Evolutionary conservation across 225 moss, liverwort and hornwort species (phyloP).

Genomic region (Sphagnum tenellum): DNA sequence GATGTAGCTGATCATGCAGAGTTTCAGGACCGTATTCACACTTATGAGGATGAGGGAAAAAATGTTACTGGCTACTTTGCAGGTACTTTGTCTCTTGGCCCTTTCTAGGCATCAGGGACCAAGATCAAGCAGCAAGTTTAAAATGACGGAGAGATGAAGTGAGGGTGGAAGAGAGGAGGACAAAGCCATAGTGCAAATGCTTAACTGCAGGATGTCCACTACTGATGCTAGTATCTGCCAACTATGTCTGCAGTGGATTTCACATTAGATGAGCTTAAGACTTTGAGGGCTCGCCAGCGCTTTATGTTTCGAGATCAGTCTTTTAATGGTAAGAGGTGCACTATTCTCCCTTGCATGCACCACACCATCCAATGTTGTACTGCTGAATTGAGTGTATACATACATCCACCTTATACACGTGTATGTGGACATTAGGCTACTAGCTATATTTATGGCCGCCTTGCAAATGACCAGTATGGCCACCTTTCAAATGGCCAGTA

Average conservation of each 20-base stretch:
- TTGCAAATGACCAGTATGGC: too few species aligned
- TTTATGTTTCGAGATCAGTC: constrained; percentile 58
- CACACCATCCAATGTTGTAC: too few species aligned
- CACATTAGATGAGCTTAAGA: constrained; percentile 77
- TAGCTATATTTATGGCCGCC: too few species aligned
- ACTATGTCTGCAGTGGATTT: constrained; percentile 61
- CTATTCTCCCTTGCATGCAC: too few species aligned
- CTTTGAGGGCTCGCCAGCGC: constrained; percentile 62
- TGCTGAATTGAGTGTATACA: too few species aligned
- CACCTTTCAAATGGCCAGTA: too few species aligned
- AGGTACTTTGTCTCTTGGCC: constrained; percentile 18
- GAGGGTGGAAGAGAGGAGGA: not conserved
- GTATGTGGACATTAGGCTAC: too few species aligned
- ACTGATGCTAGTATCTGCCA: not conserved
- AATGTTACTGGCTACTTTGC: constrained; percentile 55
- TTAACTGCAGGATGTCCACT: not conserved
- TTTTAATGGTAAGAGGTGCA: constrained; percentile 41
- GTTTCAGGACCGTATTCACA: constrained; percentile 58
- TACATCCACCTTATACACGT: too few species aligned
- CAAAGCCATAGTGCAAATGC: not conserved
- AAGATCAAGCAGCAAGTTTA: not conserved
- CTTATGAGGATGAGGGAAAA: constrained; percentile 57
- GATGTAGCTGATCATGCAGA: constrained; percentile 47
- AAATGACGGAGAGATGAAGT: not conserved
- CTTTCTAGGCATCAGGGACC: too few species aligned